Base-by-base conservation (phyloP, 1,284 basidiomycete species). In the Bjerkandera adusta region DNA sequence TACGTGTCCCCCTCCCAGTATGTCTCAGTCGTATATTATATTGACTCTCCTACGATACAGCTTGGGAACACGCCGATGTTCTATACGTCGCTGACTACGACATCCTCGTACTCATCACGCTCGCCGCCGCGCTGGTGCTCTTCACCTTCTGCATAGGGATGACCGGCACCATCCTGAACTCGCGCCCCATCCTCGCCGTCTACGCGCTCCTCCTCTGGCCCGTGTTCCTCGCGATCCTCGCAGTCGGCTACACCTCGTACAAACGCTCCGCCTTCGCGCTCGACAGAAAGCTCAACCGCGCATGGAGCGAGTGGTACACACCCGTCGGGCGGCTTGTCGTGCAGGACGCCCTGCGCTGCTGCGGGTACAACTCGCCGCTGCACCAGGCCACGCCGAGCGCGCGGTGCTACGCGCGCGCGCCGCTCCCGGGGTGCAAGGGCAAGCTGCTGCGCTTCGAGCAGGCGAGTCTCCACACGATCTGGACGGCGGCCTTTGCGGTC, bases 151-250 rank as follows among this genome's bases (percentile, higher is more conserved):
- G 89, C 38, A 65, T 87, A 40, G 88, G 88, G 18, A 71, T 81
- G 52, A 74, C 76, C 34, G 86, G 87, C 36, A 76, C 81, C 10
- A 66, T 89, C 47, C 75, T 90, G 51, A 86, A 89, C 68, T 87
- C 83, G 43, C 81, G 86, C 16, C 76, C 83, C 8, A 77, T 89
- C 58, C 75, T 90, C 50, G 83, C 85, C 5, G 69, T 83, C 40
- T 90, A 89, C 68, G 72, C 78, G 3, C 58, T 89, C 33, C 71
- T 90, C 12, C 76, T 89, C 45, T 89, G 85, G 83, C 75, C 82
- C 33, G 76, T 76, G 11, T 69, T 89, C 54, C 68, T 77, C 34
- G 73, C 84, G 11, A 67, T 89, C 51, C 72, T 84, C 52, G 74
- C 79, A 1, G 76, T 87, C 40, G 86, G 85, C 25, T 90, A 89